Conservation (phyloP, 352 stramenopile species). For the Phytopythium litorale region DNA sequence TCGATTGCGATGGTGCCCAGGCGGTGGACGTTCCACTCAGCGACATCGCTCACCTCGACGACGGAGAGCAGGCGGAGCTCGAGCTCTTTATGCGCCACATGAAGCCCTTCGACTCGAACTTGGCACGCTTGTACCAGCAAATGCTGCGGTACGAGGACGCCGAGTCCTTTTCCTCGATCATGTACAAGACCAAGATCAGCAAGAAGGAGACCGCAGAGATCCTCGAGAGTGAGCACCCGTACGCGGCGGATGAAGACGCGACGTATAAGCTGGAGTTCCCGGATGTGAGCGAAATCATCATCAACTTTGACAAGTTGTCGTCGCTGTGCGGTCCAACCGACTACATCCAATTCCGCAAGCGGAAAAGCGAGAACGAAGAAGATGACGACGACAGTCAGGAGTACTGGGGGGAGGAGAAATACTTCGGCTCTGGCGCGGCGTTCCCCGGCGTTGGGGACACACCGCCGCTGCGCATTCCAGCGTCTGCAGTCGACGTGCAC, state of each 20-base stretch:
- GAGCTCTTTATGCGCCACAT: conserved; percentile 31
- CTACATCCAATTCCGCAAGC: conserved; percentile 78
- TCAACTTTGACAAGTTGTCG: conserved; percentile 80
- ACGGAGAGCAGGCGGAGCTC: conserved; percentile 43
- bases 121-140: conserved; percentile 23
- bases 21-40: conserved; percentile 53
- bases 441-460: conserved; percentile 62
- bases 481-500: conserved; percentile 55
- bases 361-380: conserved; percentile 13
- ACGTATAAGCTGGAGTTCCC: conserved; percentile 64
- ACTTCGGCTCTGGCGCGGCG: conserved; percentile 41
- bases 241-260: conserved; percentile 50
- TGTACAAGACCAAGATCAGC: conserved; percentile 42
- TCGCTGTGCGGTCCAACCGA: conserved; percentile 69
- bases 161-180: neutral
- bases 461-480: conserved; percentile 62
- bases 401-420: conserved; percentile 74
- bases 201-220: conserved; percentile 74
- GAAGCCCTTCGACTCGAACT: conserved; percentile 20
- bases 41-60: conserved; percentile 41
- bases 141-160: conserved; percentile 21
- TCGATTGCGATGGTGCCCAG: conserved; percentile 53
- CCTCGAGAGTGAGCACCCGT: conserved; percentile 76
- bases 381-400: conserved; percentile 14
- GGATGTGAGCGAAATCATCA: conserved; percentile 60